A percentile compares a stretch with the other conserved stretches of the same genome.
phyloP scores from a whole-genome alignment of 805 yeast genomes.

The Candida michaelii region DNA sequence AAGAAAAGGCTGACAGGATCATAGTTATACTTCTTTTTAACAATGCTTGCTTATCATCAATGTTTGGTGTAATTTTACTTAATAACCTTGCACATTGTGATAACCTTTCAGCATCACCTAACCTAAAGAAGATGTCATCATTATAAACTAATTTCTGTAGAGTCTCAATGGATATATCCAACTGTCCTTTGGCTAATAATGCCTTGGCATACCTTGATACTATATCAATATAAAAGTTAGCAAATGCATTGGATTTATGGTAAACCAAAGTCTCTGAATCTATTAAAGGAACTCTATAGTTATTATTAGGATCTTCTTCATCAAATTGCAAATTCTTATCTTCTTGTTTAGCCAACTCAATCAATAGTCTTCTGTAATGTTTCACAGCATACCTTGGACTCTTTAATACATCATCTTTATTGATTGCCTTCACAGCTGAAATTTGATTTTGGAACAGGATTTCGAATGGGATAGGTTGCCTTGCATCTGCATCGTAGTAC shows the following conservation, averaged over 20 bases:
- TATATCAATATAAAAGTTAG: slow-evolving; percentile 45
- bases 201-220: slow-evolving; percentile 41
- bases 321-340: slow-evolving; percentile 26
- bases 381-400: slow-evolving; percentile 44
- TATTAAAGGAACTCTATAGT: slow-evolving; percentile 36
- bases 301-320: slow-evolving; percentile 23
- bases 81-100: slow-evolving; percentile 40
- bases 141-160: slow-evolving; percentile 31
- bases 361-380: slow-evolving; percentile 39
- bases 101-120: slow-evolving; percentile 43
- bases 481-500: slow-evolving; percentile 37
- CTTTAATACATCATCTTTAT: slow-evolving; percentile 42
- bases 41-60: slow-evolving; percentile 23
- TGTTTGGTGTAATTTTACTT: slow-evolving; percentile 23
- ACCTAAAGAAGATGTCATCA: slow-evolving; percentile 34
- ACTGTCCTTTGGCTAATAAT: slow-evolving; percentile 40
- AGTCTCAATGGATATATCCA: slow-evolving; percentile 28
- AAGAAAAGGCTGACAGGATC: slow-evolving; percentile 30
- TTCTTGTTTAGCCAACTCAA: slow-evolving; percentile 31
- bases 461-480: slow-evolving; percentile 43
- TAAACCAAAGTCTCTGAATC: slow-evolving; percentile 28
- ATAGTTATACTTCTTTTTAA: slow-evolving; percentile 32
- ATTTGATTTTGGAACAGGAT: slow-evolving; percentile 32
- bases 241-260: slow-evolving; percentile 29
- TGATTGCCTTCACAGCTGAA: slow-evolving; percentile 41